Evolutionary conservation across 2,329 filamentous ascomycete species (phyloP).

Genomic region (Beauveria sp.): DNA sequence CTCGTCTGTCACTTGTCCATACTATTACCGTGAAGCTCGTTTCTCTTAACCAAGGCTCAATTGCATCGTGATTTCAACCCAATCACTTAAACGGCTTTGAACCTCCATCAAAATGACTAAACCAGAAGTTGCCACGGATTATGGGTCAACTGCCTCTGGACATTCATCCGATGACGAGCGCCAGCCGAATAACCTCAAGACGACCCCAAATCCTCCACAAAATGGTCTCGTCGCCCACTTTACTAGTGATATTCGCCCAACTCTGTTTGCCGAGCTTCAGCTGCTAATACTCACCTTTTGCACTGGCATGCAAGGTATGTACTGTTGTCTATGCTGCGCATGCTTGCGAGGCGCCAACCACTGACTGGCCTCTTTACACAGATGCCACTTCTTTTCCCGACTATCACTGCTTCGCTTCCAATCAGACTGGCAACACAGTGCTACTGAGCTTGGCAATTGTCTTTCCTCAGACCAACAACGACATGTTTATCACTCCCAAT

Average conservation of each 20-base stretch:
- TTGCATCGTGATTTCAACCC: background rate
- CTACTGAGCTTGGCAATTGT: conserved; percentile 47
- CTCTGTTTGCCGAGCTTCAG: conserved; percentile 36
- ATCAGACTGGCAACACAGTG: conserved; percentile 59
- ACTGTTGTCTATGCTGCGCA: no score
- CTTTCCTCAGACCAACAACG: conserved; percentile 37
- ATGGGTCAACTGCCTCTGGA: background rate
- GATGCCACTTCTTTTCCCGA: conserved; percentile 54
- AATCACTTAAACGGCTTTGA: background rate
- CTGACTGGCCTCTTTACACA: conserved; percentile 13
- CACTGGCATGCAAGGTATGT: conserved; percentile 41
- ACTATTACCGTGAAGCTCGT: background rate
- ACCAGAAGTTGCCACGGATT: background rate
- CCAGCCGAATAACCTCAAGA: background rate
- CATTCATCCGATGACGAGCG: conserved; percentile 8
- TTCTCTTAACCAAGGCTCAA: background rate
- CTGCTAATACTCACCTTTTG: conserved; percentile 41
- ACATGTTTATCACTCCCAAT: conserved; percentile 44
- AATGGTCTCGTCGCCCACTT: conserved; percentile 15
- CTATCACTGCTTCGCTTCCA: conserved; percentile 56
- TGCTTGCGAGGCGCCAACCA: background rate
- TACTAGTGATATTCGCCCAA: conserved; percentile 27
- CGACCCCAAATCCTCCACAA: background rate
- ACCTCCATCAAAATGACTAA: background rate
- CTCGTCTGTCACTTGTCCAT: background rate